Evolutionary conservation across 78 protist genomes (phyloP), one percentile per base, ranked within the genome.

Genomic region (Chrysochromulina tobinii): DNA sequence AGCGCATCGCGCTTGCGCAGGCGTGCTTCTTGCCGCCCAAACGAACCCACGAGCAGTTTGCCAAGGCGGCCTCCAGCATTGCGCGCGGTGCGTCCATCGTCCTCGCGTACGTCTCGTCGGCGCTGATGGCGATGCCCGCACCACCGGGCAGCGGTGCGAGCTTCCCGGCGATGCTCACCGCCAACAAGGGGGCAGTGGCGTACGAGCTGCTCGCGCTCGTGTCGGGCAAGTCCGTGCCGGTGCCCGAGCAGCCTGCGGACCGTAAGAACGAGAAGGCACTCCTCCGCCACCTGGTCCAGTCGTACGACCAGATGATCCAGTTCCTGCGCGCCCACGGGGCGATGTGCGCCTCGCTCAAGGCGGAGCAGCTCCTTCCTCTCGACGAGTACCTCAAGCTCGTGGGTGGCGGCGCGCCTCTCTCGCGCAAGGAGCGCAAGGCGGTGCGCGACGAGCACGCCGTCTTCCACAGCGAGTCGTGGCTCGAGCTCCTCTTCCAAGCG

Each of bases 311-410:
- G 18, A 7, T 90, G 50, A 1, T 59, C 66, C 54, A 2, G n/a
- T 53, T 55, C 27, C 83, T 91, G 55, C 27, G 51, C 9, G 0
- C 55, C 6, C 50, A 38, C 6, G 93, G 93, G 3, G 93, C 81
- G 5, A 57, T 91, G 57, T 50, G 83, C 8, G 25, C 48, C 68
- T 3, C 1, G 21, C 38, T 91, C 57, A 20, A 27, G 51, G 81
- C 93, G 54, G 93, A 81, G 25, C 6, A 81, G 61, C 85, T 91
- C 27, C 89, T 91, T 2, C 57, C 83, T 18, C 51, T n/a, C 73
- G 61, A 61, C 17, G 89, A 67, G 48, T 85, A 17, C 85, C 0
- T 57, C 17, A 61, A 54, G 59, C 38, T 38, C 38, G 38, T 27
- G 7, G 59, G 55, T 66, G 59, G 61, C 9, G 57, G 54, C 64